Percentiles rank a stretch among this genome's conserved stretches.
phyloP scores from a whole-genome alignment of 2,329 filamentous ascomycete genomes.

The Zalaria obscura region DNA sequence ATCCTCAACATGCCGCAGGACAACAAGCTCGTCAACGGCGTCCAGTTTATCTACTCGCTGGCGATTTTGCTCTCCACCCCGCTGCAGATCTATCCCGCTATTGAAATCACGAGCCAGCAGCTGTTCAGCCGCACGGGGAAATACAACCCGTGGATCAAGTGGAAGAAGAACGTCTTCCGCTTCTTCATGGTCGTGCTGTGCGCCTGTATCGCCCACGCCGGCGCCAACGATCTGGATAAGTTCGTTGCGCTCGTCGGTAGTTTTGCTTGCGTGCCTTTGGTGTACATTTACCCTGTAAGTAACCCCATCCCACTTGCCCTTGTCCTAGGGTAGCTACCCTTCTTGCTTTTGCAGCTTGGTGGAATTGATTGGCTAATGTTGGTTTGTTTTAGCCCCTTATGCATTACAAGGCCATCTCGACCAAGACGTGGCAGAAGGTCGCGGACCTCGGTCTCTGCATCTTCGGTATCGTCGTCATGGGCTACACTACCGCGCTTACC shows the following conservation, averaged over 20 bases:
- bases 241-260: constrained; percentile 93
- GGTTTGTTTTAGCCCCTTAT: constrained; percentile 56
- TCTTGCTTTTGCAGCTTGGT: too few species aligned
- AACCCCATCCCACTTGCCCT: not conserved
- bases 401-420: constrained; percentile 70
- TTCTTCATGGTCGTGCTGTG: constrained; percentile 86
- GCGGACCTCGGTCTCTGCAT: constrained; percentile 64
- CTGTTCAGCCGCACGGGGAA: constrained; percentile 90
- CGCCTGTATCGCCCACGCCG: constrained; percentile 77
- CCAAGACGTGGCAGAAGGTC: constrained; percentile 49
- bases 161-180: constrained; percentile 96
- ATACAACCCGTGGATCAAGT: constrained; percentile 97
- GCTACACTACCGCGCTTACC: constrained; percentile 80
- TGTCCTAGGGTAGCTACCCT: too few species aligned
- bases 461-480: constrained; percentile 77
- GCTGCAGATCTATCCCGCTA: constrained; percentile 92
- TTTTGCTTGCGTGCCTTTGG: constrained; percentile 92
- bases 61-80: constrained; percentile 95
- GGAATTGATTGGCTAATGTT: too few species aligned
- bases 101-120: constrained; percentile 89
- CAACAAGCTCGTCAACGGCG: constrained; percentile 83
- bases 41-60: constrained; percentile 93
- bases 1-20: constrained; percentile 94
- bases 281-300: constrained; percentile 95
- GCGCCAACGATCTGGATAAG: constrained; percentile 87